Evolutionary conservation across 2,329 filamentous ascomycete genomes (phyloP), one percentile per base, ranked within the genome.

Genomic region (Botrytis galanthina): DNA sequence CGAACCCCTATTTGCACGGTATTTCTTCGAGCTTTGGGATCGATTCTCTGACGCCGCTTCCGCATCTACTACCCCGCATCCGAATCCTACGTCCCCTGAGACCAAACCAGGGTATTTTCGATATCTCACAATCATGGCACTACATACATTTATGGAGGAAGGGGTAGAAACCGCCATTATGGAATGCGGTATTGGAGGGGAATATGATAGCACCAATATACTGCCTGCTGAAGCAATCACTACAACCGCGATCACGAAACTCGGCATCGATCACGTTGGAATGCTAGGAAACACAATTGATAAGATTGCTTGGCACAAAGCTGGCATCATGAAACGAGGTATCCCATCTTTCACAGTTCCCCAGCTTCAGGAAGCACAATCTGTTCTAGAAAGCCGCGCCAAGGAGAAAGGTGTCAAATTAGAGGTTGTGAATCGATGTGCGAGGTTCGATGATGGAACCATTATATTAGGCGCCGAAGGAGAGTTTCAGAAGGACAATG

Each of bases 101-200:
- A 74, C 73, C 59, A 97, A 97, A 81, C 96, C 96, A 0, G 92
- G 94, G 70, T 98, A 97, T 82, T 98, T 98, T 82, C 91, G 95
- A 42, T 98, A 93, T 80, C 82, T 99, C 80, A 98, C 95, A 0
- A 86, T 99, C 54, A 88, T 98, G 84, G 95, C 95, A 1, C 89
- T 97, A 78, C 94, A 97, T 79, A 87, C 91, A 2, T 99, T 97
- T 78, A 80, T 97, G 39, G 82, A 86, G 66, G 92, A 96, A 81
- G 91, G 91, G 1, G 90, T 98, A 0, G 86, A 91, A 75, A 90
- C 90, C 29, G 95, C 94, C 0, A 90, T 98, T 16, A 87, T 98
- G 48, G 96, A 99, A 83, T 97, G 94, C 79, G 96, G 96, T 0
- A 97, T 98, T 76, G 96, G 96, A 26, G 96, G 95, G 67, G 93